Evolutionary conservation across 805 yeast species (phyloP).

Genomic region (Starmerella stigmatis): DNA sequence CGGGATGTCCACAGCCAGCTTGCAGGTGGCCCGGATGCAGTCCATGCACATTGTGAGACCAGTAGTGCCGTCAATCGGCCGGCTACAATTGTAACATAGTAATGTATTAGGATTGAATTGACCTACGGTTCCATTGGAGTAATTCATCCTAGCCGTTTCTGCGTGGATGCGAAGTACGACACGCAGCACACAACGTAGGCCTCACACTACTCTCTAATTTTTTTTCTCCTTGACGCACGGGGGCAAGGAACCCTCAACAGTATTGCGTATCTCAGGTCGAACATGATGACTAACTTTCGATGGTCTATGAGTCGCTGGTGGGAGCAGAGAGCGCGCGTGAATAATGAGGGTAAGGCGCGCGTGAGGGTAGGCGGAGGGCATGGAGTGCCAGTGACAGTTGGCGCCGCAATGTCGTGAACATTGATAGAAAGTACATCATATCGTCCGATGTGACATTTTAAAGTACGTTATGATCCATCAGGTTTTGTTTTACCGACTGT

Average conservation of each 20-base stretch:
- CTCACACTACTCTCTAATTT: conserved; percentile 1
- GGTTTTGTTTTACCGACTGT: too few species aligned
- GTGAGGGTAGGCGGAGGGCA: too few species aligned
- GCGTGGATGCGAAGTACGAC: too few species aligned
- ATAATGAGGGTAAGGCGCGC: too few species aligned
- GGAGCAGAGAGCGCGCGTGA: too few species aligned
- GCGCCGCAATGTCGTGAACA: too few species aligned
- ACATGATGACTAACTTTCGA: too few species aligned
- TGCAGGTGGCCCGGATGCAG: conserved; percentile 87
- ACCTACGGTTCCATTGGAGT: conserved; percentile 9
- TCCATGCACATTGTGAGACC: conserved; percentile 96
- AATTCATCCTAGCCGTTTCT: too few species aligned
- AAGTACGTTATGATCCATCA: not conserved
- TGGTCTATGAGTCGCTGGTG: too few species aligned
- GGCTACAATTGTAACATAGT: conserved; percentile 96
- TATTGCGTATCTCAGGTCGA: too few species aligned
- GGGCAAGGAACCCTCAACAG: conserved; percentile 6
- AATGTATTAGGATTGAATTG: conserved; percentile 54
- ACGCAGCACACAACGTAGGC: not conserved
- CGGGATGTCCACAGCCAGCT: conserved; percentile 88
- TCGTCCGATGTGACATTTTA: not conserved
- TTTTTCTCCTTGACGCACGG: not conserved
- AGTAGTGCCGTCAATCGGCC: conserved; percentile 87
- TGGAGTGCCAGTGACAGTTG: too few species aligned
- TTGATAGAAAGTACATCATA: too few species aligned